Percentiles rank a stretch among this genome's conserved stretches.
Conservation (phyloP, 345 rosid genomes). For the Kernera saxatilis region DNA sequence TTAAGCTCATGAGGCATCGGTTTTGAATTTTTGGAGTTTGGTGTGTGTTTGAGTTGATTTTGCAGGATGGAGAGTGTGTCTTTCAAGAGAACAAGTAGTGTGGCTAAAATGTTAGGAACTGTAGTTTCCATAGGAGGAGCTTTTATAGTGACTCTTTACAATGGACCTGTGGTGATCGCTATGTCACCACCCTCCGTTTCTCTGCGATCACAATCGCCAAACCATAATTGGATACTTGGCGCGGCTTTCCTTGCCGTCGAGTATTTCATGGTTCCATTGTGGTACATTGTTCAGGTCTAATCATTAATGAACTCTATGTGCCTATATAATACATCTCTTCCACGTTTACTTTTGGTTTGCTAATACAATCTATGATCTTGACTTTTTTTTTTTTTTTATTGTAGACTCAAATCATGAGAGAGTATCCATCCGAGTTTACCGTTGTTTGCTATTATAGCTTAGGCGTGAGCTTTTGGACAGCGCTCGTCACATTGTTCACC, state of each 20-base stretch:
- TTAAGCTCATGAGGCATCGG: not conserved
- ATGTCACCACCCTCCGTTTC: constrained; percentile 31
- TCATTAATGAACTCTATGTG: not conserved
- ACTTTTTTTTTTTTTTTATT: not conserved
- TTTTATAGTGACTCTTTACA: constrained; percentile 62
- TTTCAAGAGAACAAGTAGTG: constrained; percentile 52
- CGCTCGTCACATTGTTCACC: constrained; percentile 42
- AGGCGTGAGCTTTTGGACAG: constrained; percentile 56
- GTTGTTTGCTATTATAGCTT: constrained; percentile 80
- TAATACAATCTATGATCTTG: not conserved
- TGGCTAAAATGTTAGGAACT: constrained; percentile 78
- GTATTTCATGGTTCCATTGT: constrained; percentile 60
- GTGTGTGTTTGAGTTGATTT: not conserved
- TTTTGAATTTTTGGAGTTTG: not conserved
- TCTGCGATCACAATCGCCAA: constrained; percentile 36
- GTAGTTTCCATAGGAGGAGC: constrained; percentile 75
- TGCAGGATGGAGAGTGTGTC: constrained; percentile 72
- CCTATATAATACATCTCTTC: not conserved
- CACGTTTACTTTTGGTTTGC: too few species aligned
- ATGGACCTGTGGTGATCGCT: constrained; percentile 55
- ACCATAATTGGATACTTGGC: constrained; percentile 64
- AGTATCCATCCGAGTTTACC: constrained; percentile 75
- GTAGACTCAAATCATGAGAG: constrained; percentile 79
- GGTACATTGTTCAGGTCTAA: constrained; percentile 89
- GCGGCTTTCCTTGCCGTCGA: constrained; percentile 63